These are phyloP conservation scores for Calvatia gigantea DNA, from an alignment of 768 basidiomycete genomes.

Conservation along the genomic window DNA sequence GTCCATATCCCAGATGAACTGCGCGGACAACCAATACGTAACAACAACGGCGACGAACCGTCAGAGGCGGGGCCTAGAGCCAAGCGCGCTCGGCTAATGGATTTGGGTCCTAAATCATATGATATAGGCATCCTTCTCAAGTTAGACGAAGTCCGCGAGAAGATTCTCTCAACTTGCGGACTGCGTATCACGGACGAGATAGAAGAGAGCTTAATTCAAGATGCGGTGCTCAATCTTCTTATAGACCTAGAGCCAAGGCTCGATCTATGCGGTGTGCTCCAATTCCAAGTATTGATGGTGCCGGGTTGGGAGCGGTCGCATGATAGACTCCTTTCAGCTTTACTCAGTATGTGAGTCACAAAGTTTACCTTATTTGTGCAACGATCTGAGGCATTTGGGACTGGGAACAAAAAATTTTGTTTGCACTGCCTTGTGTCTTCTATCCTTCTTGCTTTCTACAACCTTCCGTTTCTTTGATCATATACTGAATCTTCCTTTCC, in stretches of 20 bases:
- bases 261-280: not conserved
- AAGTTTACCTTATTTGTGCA: not conserved
- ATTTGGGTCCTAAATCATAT: not conserved
- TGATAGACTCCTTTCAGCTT: not conserved
- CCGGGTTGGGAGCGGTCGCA: not conserved
- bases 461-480: not conserved
- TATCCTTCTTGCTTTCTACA: not conserved
- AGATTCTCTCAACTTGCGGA: not conserved
- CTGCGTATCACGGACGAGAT: not conserved
- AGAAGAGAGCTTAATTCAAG: not conserved
- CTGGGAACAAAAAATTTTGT: not conserved
- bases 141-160: not conserved
- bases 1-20: not conserved
- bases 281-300: not conserved
- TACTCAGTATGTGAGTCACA: not conserved
- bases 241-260: not conserved
- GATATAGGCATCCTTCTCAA: slow-evolving; percentile 2
- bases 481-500: not conserved
- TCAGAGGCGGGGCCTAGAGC: not conserved
- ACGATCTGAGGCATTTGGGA: not conserved
- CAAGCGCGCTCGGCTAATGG: not conserved
- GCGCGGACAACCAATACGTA: not conserved
- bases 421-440: not conserved
- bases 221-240: slow-evolving; percentile 2
- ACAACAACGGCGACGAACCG: not conserved